Percentiles rank a stretch among this genome's conserved stretches.
Evolutionary conservation across 495 filamentous ascomycete genomes (phyloP).

Genomic region (Astrocystis sublimbata): DNA sequence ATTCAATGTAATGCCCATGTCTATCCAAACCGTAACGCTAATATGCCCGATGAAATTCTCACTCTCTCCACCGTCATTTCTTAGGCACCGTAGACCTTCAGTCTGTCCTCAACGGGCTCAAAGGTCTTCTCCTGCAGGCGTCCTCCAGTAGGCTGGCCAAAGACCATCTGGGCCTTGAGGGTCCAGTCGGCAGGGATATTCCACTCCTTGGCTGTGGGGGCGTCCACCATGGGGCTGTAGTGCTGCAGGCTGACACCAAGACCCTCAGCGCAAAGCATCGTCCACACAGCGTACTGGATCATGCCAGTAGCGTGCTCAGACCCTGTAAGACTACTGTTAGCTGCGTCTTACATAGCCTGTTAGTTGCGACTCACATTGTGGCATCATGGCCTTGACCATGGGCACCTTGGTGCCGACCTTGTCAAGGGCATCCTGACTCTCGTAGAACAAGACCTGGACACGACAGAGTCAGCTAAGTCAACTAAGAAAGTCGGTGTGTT

Average conservation of each 20-base stretch:
- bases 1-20: too few species aligned
- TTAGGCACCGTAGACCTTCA: slow-evolving; percentile 16
- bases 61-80: too few species aligned
- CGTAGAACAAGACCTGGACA: slow-evolving; percentile 5
- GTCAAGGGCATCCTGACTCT: background rate
- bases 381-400: slow-evolving; percentile 1
- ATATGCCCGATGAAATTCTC: too few species aligned
- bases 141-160: slow-evolving; percentile 42
- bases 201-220: slow-evolving; percentile 43
- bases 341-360: background rate
- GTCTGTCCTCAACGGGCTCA: slow-evolving; percentile 44
- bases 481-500: background rate
- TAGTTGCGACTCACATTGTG: background rate
- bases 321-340: slow-evolving; percentile 23
- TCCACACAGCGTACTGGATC: slow-evolving; percentile 57
- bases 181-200: slow-evolving; percentile 51
- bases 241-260: slow-evolving; percentile 61
- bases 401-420: background rate
- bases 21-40: too few species aligned
- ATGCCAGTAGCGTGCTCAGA: slow-evolving; percentile 55
- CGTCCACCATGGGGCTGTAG: slow-evolving; percentile 55
- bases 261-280: slow-evolving; percentile 55
- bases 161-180: slow-evolving; percentile 45
- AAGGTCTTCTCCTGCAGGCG: slow-evolving; percentile 37
- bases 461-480: background rate